Evolutionary conservation across 1,284 basidiomycete species (phyloP).

Genomic region (Microbotryum saponariae): DNA sequence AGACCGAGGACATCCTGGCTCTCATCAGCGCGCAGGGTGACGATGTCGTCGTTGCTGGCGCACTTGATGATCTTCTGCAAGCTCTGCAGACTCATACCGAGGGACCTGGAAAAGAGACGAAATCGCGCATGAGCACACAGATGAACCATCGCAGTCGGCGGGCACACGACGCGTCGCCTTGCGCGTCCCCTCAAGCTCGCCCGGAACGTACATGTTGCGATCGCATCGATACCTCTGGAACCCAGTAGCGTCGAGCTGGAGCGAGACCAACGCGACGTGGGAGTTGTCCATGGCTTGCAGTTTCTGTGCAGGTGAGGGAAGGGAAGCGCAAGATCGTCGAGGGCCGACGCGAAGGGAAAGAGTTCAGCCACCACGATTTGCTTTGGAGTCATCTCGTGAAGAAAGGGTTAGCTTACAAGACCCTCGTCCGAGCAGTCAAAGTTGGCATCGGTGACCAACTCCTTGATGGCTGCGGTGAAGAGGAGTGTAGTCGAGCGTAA

Average conservation of each 20-base stretch:
- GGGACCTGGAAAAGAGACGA: slow-evolving; percentile 17
- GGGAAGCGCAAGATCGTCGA: slow-evolving; percentile 4
- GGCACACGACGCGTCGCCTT: neutral
- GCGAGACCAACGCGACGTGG: slow-evolving; percentile 90
- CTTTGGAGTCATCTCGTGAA: neutral
- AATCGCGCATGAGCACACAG: neutral
- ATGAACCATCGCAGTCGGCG: neutral
- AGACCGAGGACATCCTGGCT: slow-evolving; percentile 84
- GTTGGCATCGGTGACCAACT: slow-evolving; percentile 95
- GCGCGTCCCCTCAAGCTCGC: neutral
- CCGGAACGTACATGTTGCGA: slow-evolving; percentile 59
- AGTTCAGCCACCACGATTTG: no score
- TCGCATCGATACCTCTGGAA: slow-evolving; percentile 92
- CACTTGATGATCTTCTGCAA: slow-evolving; percentile 95
- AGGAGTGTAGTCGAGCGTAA: no score
- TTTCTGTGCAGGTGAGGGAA: slow-evolving; percentile 45
- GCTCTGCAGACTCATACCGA: slow-evolving; percentile 55
- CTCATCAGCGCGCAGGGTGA: slow-evolving; percentile 85
- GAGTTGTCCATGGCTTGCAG: slow-evolving; percentile 99
- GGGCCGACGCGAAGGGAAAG: neutral
- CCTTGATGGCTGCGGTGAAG: slow-evolving; percentile 69
- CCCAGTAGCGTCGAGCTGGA: slow-evolving; percentile 64
- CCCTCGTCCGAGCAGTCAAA: slow-evolving; percentile 97
- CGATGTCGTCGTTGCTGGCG: slow-evolving; percentile 91
- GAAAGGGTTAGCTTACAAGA: slow-evolving; percentile 54